phyloP scores from a whole-genome alignment of 1,284 basidiomycete genomes.

The Phlebopus sp. region DNA sequence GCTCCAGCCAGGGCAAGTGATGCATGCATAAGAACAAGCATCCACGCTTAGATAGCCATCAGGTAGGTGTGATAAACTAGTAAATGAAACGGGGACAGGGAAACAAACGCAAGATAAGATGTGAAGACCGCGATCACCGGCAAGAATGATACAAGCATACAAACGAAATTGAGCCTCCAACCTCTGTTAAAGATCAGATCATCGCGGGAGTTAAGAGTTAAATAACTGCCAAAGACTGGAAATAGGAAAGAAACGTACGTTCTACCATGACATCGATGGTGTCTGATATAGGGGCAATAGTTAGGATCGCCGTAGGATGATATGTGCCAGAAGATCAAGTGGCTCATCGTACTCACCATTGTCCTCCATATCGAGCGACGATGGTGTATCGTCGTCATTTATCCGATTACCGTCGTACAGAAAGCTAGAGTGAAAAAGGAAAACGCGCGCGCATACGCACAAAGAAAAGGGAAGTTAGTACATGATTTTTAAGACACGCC shows the following conservation, averaged over 20 bases:
- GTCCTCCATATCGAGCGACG: slow-evolving; percentile 84
- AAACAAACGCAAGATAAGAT: too few relatives aligned
- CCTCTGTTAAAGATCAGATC: slow-evolving; percentile 6
- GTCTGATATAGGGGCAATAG: slow-evolving; percentile 42
- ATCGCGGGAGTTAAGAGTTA: too few relatives aligned
- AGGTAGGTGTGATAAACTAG: too few relatives aligned
- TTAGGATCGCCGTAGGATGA: neutral
- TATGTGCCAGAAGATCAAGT: neutral
- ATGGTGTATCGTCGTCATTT: slow-evolving; percentile 81
- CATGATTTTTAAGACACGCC: too few relatives aligned
- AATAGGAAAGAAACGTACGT: slow-evolving; percentile 55
- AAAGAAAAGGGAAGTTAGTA: neutral
- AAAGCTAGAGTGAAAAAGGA: slow-evolving; percentile 51
- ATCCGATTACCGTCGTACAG: slow-evolving; percentile 85
- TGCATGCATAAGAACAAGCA: too few relatives aligned
- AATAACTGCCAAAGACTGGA: too few relatives aligned
- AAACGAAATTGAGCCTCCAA: slow-evolving; percentile 6
- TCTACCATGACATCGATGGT: slow-evolving; percentile 92
- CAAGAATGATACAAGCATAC: too few relatives aligned
- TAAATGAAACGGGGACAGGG: too few relatives aligned
- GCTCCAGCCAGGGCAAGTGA: too few relatives aligned
- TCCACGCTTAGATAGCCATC: too few relatives aligned
- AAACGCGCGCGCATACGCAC: neutral
- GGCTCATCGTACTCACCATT: slow-evolving; percentile 49
- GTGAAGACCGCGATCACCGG: too few relatives aligned